A percentile compares a stretch with the other conserved stretches of the same genome.
These are phyloP conservation scores for Hysterangium stoloniferum DNA, from an alignment of 768 basidiomycete genomes.

Conservation along the genomic window DNA sequence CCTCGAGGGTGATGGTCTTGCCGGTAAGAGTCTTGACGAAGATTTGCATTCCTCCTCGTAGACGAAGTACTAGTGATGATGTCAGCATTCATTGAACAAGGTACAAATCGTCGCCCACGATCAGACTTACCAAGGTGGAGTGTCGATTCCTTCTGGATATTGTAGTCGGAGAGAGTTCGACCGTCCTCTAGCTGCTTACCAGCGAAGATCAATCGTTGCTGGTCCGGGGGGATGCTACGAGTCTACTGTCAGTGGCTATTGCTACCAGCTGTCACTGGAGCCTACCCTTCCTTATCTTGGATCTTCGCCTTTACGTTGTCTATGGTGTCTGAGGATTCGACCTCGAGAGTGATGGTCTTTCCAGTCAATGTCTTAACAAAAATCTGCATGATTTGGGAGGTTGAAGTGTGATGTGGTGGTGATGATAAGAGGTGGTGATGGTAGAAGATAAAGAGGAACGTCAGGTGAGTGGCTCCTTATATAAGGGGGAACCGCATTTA, in stretches of 20 bases:
- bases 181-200: slow-evolving; percentile 92
- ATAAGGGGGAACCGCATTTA: too few species aligned
- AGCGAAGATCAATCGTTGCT: slow-evolving; percentile 86
- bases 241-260: slow-evolving; percentile 7
- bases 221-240: slow-evolving; percentile 57
- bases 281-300: slow-evolving; percentile 39
- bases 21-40: slow-evolving; percentile 85
- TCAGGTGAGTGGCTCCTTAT: too few species aligned
- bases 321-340: slow-evolving; percentile 43
- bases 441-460: too few species aligned
- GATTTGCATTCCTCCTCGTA: slow-evolving; percentile 88
- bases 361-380: slow-evolving; percentile 45
- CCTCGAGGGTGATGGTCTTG: slow-evolving; percentile 90
- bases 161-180: slow-evolving; percentile 84
- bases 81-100: slow-evolving; percentile 1
- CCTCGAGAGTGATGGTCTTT: slow-evolving; percentile 52
- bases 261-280: background rate
- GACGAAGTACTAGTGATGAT: slow-evolving; percentile 51
- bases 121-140: slow-evolving; percentile 42
- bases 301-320: slow-evolving; percentile 45
- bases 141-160: slow-evolving; percentile 86
- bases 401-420: too few species aligned
- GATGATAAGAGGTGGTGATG: too few species aligned
- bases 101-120: background rate
- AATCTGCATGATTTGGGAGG: slow-evolving; percentile 32